phyloP scores from a whole-genome alignment of 495 filamentous ascomycete genomes.

The Penicillium soppii region DNA sequence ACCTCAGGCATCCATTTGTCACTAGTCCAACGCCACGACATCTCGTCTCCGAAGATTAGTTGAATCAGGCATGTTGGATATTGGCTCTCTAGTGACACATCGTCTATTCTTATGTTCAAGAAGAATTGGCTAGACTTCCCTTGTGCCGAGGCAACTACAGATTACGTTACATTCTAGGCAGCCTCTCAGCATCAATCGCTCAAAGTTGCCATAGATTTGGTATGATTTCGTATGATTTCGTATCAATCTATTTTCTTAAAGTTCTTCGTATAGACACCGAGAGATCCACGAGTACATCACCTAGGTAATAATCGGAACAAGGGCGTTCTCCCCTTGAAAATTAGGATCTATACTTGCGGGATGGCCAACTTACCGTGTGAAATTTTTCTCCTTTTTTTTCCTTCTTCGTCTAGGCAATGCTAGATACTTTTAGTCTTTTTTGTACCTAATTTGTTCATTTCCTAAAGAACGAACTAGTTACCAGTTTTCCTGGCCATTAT shows the following conservation, averaged over 20 bases:
- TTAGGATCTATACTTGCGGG: slow-evolving; percentile 2
- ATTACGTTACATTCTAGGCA: slow-evolving; percentile 15
- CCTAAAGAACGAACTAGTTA: too few relatives aligned
- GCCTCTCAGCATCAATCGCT: slow-evolving; percentile 20
- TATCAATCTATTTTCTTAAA: too few relatives aligned
- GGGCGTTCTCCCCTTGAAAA: neutral
- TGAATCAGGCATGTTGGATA: slow-evolving; percentile 20
- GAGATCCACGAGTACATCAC: too few relatives aligned
- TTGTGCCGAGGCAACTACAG: slow-evolving; percentile 3
- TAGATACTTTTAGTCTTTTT: too few relatives aligned
- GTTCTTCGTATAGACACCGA: too few relatives aligned
- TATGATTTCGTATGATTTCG: too few relatives aligned
- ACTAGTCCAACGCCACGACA: slow-evolving; percentile 44
- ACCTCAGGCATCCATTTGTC: slow-evolving; percentile 41
- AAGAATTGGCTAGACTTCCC: neutral
- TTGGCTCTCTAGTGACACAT: slow-evolving; percentile 40
- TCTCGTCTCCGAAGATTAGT: slow-evolving; percentile 42
- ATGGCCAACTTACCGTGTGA: slow-evolving; percentile 1
- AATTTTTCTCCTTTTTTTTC: too few relatives aligned
- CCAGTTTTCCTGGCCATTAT: neutral
- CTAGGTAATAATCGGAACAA: neutral
- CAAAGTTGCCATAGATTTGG: slow-evolving; percentile 27
- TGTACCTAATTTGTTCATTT: too few relatives aligned
- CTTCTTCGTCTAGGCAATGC: too few relatives aligned
- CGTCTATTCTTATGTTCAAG: slow-evolving; percentile 17